Evolutionary conservation across 306 rosid species (phyloP), one percentile per base, ranked within the genome.

Genomic region (Cicer bijugum): DNA sequence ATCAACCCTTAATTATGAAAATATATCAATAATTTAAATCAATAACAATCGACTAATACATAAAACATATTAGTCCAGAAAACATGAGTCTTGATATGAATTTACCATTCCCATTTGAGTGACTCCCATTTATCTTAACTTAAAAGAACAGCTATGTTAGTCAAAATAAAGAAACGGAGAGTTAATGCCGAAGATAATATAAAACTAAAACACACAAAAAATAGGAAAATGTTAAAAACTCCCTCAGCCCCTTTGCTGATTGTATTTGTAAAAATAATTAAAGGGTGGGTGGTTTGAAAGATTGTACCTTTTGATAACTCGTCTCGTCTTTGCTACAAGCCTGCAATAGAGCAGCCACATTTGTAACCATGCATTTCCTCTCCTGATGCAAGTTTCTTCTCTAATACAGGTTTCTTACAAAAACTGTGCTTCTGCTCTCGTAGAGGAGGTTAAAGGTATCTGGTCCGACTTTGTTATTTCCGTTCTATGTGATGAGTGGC

Each of bases 381-480:
- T 69, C 46, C 52, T 79, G 45, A 68, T 38, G 62, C 43, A 40
- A 63, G 61, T 43, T 78, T 70, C 77, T 60, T 72, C 56, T 67
- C 38, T 78, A 56, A 56, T 78, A 23, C 85, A 94, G 98, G 87
- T 80, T 81, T 88, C 98, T 12, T 87, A 88, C 81, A 83, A 87
- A 83, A 85, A 73, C 69, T 75, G 88, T 81, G 79, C 87, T 56
- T 69, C 81, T 82, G 78, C 84, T 80, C 87, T 94, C 82, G 72
- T 80, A 46, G 77, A 82, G 82, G 97, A 94, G 85, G 81, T 79
- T 80, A 91, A 78, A 75, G 97, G 97, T 75, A 61, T 81, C 71
- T 94, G 98, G 98, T 33, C 88, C 1, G 98, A 94, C 88, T 80
- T 88, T 72, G 89, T 94, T 71, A 67, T 88, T 67, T 72, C 89